Evolutionary conservation across 345 rosid species (phyloP).

Genomic region (Cochlearia excelsa): DNA sequence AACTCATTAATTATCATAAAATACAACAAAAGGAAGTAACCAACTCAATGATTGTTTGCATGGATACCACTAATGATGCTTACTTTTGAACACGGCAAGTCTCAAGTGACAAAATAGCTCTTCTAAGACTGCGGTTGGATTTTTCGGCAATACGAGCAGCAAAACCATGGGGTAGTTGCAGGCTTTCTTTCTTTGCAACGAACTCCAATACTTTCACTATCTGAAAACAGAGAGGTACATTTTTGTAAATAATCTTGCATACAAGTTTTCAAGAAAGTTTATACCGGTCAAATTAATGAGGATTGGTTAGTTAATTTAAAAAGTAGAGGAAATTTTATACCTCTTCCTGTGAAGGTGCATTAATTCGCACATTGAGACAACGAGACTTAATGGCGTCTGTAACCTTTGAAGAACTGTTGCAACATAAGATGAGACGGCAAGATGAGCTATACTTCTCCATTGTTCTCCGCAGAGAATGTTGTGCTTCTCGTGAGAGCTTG

Average conservation of each 20-base stretch:
- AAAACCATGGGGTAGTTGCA: conserved; percentile 80
- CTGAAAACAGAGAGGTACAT: conserved; percentile 38
- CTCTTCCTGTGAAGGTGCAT: conserved; percentile 89
- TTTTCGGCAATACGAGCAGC: conserved; percentile 80
- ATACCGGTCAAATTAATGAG: not conserved
- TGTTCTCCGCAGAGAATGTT: conserved; percentile 94
- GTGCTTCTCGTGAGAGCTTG: conserved; percentile 99
- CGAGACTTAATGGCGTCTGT: conserved; percentile 96
- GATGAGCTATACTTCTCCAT: conserved; percentile 96
- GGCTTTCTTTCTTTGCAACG: conserved; percentile 76
- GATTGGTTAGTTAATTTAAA: not conserved
- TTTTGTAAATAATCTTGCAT: not conserved
- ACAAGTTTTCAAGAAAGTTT: conserved; percentile 9
- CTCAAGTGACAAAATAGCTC: conserved; percentile 82
- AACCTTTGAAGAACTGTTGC: conserved; percentile 95
- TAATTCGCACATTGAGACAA: conserved; percentile 85
- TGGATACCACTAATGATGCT: conserved; percentile 24
- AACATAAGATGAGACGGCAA: conserved; percentile 86
- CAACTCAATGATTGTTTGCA: not conserved
- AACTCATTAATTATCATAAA: not conserved
- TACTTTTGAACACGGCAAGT: conserved; percentile 91
- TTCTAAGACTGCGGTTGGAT: conserved; percentile 78
- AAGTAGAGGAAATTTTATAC: conserved; percentile 36
- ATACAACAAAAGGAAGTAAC: conserved; percentile 7
- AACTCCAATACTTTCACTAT: conserved; percentile 77